Conservation (phyloP, 2,329 filamentous ascomycete species). For the Talaromyces piceae region DNA sequence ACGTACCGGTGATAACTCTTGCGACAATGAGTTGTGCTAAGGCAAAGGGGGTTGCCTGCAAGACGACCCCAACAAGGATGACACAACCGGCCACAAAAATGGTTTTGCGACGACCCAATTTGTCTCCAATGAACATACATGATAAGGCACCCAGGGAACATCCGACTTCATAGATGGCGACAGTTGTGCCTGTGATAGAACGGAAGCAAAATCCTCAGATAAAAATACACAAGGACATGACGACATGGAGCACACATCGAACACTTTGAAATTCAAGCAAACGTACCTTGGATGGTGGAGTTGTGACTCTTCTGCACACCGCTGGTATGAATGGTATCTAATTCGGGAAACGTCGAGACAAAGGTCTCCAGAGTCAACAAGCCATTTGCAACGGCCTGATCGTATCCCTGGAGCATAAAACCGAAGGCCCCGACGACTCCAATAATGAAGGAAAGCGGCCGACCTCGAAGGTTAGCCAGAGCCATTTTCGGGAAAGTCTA, state of each 20-base stretch:
- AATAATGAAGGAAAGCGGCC: constrained; percentile 8
- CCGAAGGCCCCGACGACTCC: constrained; percentile 14
- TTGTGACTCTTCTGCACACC: constrained; percentile 17
- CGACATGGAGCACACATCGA: neutral
- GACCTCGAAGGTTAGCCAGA: constrained; percentile 6
- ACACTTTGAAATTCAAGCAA: constrained; percentile 6
- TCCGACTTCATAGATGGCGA: constrained; percentile 20
- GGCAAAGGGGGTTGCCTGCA: constrained; percentile 35
- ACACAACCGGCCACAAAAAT: constrained; percentile 37
- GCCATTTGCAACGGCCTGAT: constrained; percentile 32
- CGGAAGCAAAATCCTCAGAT: constrained; percentile 19
- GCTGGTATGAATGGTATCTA: constrained; percentile 39
- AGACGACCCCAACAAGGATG: constrained; percentile 37
- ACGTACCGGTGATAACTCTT: constrained; percentile 36
- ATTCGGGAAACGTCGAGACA: constrained; percentile 46
- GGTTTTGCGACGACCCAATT: constrained; percentile 34
- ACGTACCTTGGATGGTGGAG: constrained; percentile 25
- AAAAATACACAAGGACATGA: constrained; percentile 4
- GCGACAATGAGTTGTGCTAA: constrained; percentile 41
- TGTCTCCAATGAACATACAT: constrained; percentile 34
- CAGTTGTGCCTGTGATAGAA: constrained; percentile 18
- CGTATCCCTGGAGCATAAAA: constrained; percentile 17
- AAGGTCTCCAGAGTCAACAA: constrained; percentile 63
- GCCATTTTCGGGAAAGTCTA: neutral
- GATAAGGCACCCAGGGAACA: constrained; percentile 35